phyloP scores from a whole-genome alignment of 1,284 basidiomycete species.

The Phenoliferia sp. region DNA sequence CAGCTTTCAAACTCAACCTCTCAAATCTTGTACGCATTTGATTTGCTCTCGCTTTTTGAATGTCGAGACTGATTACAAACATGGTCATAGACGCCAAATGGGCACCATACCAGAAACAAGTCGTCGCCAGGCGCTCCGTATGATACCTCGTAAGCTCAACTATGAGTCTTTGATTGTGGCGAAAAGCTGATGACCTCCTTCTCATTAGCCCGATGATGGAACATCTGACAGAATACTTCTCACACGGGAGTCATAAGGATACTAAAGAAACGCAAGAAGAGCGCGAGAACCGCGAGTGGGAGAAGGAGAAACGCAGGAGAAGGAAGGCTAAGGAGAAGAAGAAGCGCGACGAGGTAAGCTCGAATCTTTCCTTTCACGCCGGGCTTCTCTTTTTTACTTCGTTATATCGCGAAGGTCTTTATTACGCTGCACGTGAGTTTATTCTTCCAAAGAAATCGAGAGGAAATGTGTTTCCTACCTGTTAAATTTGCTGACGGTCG shows the following conservation, averaged over 20 bases:
- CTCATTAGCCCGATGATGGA: constrained; percentile 20
- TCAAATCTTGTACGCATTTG: constrained; percentile 12
- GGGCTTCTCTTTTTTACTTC: neutral
- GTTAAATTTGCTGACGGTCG: no score
- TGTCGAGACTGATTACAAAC: neutral
- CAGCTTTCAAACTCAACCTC: constrained; percentile 21
- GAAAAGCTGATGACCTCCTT: no score
- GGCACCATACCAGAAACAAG: no score
- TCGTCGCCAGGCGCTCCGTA: no score
- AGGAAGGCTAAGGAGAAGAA: constrained; percentile 55
- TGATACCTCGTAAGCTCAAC: no score
- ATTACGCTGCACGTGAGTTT: constrained; percentile 50
- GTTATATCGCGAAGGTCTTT: constrained; percentile 44
- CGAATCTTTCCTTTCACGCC: neutral
- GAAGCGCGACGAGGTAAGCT: constrained; percentile 59
- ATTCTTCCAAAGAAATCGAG: constrained; percentile 7
- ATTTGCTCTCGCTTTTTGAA: no score
- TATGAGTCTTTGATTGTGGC: no score
- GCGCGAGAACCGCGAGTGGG: constrained; percentile 49
- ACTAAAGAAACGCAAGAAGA: constrained; percentile 44
- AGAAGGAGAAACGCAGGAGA: constrained; percentile 48
- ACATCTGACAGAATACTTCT: constrained; percentile 41
- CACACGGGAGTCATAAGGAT: constrained; percentile 1
- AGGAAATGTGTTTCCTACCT: constrained; percentile 34
- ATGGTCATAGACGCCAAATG: no score